Evolutionary conservation across 345 rosid genomes (phyloP).

Genomic region (Viola odorata): DNA sequence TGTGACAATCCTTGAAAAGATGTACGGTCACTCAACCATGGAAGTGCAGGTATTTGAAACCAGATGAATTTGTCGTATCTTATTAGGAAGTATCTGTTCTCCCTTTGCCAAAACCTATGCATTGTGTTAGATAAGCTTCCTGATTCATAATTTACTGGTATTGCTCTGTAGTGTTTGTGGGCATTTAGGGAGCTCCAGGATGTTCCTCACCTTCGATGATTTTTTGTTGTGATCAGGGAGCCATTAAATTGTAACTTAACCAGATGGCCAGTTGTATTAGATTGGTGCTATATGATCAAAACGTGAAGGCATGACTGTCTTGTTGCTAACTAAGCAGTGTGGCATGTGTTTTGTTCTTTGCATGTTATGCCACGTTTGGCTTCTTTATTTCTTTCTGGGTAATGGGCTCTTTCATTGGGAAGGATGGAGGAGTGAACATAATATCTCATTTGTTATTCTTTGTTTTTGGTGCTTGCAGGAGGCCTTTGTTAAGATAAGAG

Average conservation of each 20-base stretch:
- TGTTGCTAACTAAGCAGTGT: neutral
- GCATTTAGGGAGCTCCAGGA: neutral
- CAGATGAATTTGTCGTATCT: no score
- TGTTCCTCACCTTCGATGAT: neutral
- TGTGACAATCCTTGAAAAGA: constrained; percentile 83
- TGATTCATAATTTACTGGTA: neutral
- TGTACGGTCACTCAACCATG: constrained; percentile 98
- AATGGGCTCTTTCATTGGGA: neutral
- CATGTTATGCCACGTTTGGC: neutral
- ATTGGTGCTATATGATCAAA: neutral
- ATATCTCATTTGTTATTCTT: constrained; percentile 10
- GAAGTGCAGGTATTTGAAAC: constrained; percentile 81
- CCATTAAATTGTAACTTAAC: neutral
- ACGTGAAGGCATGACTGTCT: neutral
- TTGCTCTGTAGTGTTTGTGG: neutral
- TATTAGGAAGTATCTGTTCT: neutral
- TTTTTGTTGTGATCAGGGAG: neutral
- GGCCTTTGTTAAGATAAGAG: constrained; percentile 94
- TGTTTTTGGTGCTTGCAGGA: constrained; percentile 54
- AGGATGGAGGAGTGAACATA: neutral
- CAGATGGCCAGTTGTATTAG: neutral
- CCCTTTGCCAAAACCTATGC: neutral
- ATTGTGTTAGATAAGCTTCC: neutral
- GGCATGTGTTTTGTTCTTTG: neutral
- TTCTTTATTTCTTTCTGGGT: neutral